A percentile compares a stretch with the other conserved stretches of the same genome.
phyloP scores from a whole-genome alignment of 2,329 filamentous ascomycete species.

The Ascochyta viciae-villosae region DNA sequence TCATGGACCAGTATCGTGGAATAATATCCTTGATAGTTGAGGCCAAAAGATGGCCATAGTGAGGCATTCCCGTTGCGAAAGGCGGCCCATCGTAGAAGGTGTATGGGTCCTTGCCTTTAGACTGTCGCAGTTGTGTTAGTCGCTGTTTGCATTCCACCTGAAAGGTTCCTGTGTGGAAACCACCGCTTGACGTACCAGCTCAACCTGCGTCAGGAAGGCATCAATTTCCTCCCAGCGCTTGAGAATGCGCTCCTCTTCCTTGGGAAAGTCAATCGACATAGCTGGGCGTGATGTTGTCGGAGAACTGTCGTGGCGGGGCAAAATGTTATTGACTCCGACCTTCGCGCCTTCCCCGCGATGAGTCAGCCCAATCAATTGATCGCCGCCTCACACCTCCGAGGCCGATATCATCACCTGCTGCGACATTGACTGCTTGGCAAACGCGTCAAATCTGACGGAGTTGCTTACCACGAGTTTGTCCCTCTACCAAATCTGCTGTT shows the following conservation, averaged over 20 bases:
- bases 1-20: conserved; percentile 96
- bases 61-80: conserved; percentile 64
- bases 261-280: conserved; percentile 92
- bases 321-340: conserved; percentile 21
- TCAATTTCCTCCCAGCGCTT: conserved; percentile 89
- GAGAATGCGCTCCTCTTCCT: conserved; percentile 86
- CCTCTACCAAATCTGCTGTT: neutral
- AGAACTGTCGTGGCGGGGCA: conserved; percentile 31
- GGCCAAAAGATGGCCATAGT: conserved; percentile 80
- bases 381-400: conserved; percentile 8
- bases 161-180: neutral
- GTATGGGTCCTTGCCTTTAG: conserved; percentile 80
- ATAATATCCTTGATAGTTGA: conserved; percentile 98
- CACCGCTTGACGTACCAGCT: conserved; percentile 60
- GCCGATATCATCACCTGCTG: neutral
- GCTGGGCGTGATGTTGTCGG: conserved; percentile 33
- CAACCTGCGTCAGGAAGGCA: conserved; percentile 86
- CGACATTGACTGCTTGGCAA: neutral
- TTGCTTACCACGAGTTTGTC: neutral
- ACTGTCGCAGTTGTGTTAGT: conserved; percentile 47
- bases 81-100: conserved; percentile 85
- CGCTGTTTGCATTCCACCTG: neutral
- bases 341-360: conserved; percentile 18
- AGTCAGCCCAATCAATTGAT: conserved; percentile 10
- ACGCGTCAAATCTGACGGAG: neutral